phyloP scores from a whole-genome alignment of 2,329 filamentous ascomycete species.

The Xylariales sp. region DNA sequence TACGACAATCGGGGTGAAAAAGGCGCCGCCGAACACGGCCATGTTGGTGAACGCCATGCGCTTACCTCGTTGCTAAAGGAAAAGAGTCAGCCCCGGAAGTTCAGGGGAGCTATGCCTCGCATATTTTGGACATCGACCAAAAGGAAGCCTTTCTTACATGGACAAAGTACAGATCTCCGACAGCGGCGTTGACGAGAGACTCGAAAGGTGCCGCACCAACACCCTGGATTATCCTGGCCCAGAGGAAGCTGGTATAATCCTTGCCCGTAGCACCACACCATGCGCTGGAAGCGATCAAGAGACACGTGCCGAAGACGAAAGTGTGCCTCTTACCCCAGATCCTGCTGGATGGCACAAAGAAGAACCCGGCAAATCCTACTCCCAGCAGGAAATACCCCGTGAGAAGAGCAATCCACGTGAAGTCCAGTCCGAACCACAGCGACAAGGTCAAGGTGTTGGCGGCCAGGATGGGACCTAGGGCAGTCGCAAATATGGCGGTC shows the following conservation, averaged over 20 bases:
- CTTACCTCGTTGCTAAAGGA: slow-evolving; percentile 64
- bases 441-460: slow-evolving; percentile 80
- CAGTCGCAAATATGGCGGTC: slow-evolving; percentile 76
- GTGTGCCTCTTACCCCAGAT: slow-evolving; percentile 92
- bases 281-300: slow-evolving; percentile 68
- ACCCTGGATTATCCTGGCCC: slow-evolving; percentile 80
- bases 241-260: slow-evolving; percentile 69
- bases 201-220: slow-evolving; percentile 86
- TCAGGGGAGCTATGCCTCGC: too few species aligned
- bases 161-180: slow-evolving; percentile 88
- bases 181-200: slow-evolving; percentile 79
- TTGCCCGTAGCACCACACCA: slow-evolving; percentile 71
- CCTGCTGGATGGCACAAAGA: slow-evolving; percentile 82
- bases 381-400: slow-evolving; percentile 87
- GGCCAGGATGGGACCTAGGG: slow-evolving; percentile 80
- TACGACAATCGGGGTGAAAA: slow-evolving; percentile 80
- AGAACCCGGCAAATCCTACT: slow-evolving; percentile 73
- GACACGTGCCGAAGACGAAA: slow-evolving; percentile 71
- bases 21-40: slow-evolving; percentile 52
- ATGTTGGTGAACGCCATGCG: slow-evolving; percentile 77
- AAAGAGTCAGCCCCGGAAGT: neutral
- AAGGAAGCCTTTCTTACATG: slow-evolving; percentile 63
- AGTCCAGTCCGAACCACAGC: slow-evolving; percentile 57
- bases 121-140: neutral
- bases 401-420: slow-evolving; percentile 74